Conservation (phyloP, 2,329 filamentous ascomycete genomes). For the Calonectria multiphialidica region DNA sequence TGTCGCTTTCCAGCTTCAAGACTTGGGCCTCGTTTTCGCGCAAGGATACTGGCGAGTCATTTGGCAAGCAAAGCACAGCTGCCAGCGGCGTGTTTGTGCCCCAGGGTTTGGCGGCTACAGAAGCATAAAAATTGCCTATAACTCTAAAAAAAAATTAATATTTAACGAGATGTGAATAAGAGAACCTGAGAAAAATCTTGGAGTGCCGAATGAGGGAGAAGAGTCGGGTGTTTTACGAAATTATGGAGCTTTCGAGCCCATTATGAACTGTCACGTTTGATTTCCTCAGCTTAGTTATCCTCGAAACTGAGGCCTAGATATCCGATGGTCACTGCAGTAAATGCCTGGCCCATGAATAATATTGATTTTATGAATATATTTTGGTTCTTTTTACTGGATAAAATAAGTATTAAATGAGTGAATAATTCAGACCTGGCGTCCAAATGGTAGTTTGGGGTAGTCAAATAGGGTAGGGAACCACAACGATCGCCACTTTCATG, state of each 20-base stretch:
- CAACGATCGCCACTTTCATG: background rate
- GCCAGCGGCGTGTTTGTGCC: constrained; percentile 39
- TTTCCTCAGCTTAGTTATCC: constrained; percentile 33
- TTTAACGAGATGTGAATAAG: constrained; percentile 10
- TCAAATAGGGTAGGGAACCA: background rate
- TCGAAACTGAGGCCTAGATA: constrained; percentile 36
- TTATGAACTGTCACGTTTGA: constrained; percentile 31
- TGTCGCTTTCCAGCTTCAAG: constrained; percentile 66
- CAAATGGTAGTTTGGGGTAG: background rate
- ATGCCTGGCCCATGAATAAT: constrained; percentile 5
- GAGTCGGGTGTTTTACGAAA: background rate
- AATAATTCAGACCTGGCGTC: background rate
- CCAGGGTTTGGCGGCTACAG: constrained; percentile 42
- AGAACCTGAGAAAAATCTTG: constrained; percentile 13
- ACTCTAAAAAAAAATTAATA: too few species aligned
- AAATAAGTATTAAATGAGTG: background rate
- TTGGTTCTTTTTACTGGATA: background rate
- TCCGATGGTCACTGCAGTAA: constrained; percentile 23
- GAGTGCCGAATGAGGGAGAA: background rate
- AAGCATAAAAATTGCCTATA: constrained; percentile 30
- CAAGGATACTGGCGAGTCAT: constrained; percentile 55
- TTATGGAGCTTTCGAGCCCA: background rate
- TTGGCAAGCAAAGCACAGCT: constrained; percentile 41
- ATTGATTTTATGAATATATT: constrained; percentile 7
- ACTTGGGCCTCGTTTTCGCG: constrained; percentile 58